Evolutionary conservation across 345 rosid genomes (phyloP), one percentile per base, ranked within the genome.

Genomic region (Citrus mangshanensis): DNA sequence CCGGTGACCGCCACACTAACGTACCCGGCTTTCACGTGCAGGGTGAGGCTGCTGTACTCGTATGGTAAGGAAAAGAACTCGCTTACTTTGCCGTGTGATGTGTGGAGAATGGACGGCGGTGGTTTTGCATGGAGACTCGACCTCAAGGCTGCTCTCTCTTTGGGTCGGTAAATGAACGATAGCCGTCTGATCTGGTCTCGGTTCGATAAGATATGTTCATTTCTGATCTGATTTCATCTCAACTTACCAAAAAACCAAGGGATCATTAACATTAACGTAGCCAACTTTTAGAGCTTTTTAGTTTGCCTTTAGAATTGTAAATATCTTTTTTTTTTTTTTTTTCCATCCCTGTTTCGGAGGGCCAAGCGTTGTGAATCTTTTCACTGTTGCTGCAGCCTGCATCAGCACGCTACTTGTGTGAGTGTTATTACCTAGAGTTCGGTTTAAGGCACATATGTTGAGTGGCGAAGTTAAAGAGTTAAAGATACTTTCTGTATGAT

Each of bases 41-140:
- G 91, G 87, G 91, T 87, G 55, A 89, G 87, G 83, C 81, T 94
- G 82, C 94, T 88, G 77, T 87, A 84, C 90, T 84, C 83, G 75
- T 74, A 86, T 68, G 89, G 87, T 67, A 89, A 84, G 51, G 93
- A 85, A 68, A 87, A 71, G 68, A 85, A 85, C 54, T 88, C 95
- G 1, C 71, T 90, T 9, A 92, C 88, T 64, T 83, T 91, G 80
- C 98, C 98, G 2, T 93, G 98, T 75, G 98, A 95, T 66, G 94
- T 83, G 58, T 95, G 98, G 98, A 84, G 91, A 74, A 89, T 93
- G 94, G 88, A 90, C 72, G 82, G 84, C 0, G 94, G 98, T 24
- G 92, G 94, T 1, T 90, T 88, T 86, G 98, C 94, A 80, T 95
- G 97, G 98, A 87, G 94, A 84, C 86, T 95, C 35, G 98, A 95